A percentile compares a stretch with the other conserved stretches of the same genome.
Conservation (phyloP, 2,329 filamentous ascomycete species). For the Aureobasidium subglaciale region DNA sequence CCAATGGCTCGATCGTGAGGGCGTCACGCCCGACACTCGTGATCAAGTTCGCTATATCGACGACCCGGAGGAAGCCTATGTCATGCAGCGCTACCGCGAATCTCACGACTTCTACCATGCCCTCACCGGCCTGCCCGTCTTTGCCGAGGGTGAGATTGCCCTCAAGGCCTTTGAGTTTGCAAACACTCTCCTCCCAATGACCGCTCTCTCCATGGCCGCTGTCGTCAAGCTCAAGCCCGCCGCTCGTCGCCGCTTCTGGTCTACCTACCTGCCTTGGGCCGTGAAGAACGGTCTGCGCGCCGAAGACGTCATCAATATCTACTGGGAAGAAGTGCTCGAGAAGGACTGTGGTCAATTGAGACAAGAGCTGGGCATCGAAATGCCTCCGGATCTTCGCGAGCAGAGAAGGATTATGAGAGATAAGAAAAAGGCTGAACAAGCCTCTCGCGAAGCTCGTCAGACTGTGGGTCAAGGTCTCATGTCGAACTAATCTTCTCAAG, state of each 20-base stretch:
- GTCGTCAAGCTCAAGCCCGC: conserved; percentile 55
- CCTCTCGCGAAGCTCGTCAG: conserved; percentile 26
- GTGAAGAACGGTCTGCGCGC: conserved; percentile 69
- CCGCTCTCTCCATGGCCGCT: conserved; percentile 75
- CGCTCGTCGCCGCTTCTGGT: conserved; percentile 61
- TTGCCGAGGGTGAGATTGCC: conserved; percentile 95
- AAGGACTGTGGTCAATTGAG: conserved; percentile 73
- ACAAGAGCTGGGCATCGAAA: conserved; percentile 70
- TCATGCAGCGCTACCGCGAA: conserved; percentile 96
- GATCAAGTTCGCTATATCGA: conserved; percentile 81
- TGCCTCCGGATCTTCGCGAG: conserved; percentile 75
- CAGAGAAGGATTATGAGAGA: conserved; percentile 65
- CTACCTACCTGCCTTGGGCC: conserved; percentile 83
- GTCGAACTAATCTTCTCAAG: conserved; percentile 6
- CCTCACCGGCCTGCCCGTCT: conserved; percentile 79
- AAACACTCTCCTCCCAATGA: conserved; percentile 93
- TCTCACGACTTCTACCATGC: conserved; percentile 98
- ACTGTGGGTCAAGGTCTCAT: conserved; percentile 16
- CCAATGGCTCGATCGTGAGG: conserved; percentile 87
- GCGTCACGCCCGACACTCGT: conserved; percentile 86
- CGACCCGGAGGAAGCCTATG: conserved; percentile 91
- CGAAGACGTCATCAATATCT: conserved; percentile 86
- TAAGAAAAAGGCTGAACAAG: conserved; percentile 59
- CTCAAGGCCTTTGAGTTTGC: conserved; percentile 96
- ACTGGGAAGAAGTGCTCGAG: conserved; percentile 93